Evolutionary conservation across 495 filamentous ascomycete genomes (phyloP).

Genomic region (Neurospora sp.): DNA sequence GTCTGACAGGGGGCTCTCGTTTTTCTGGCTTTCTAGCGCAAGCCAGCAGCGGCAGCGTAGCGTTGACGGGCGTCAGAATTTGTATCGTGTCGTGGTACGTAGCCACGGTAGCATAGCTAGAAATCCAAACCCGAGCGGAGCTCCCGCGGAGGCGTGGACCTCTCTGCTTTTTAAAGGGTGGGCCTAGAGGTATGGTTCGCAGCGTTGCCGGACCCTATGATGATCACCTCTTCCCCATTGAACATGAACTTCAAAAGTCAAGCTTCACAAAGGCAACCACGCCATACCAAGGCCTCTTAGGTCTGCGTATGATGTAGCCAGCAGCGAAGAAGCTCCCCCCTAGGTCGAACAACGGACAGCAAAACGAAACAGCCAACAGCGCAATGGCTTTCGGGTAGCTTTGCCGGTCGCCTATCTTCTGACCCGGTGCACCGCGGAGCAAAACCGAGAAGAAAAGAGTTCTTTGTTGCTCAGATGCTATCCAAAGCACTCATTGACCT

Average conservation of each 20-base stretch:
- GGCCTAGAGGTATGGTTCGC: background rate
- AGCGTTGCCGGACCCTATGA: background rate
- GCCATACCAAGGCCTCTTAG: background rate
- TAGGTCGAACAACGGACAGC: background rate
- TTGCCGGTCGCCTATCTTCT: background rate
- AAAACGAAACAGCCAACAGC: background rate
- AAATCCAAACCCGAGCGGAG: background rate
- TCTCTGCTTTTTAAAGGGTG: background rate
- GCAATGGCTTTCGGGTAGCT: background rate
- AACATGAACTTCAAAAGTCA: background rate
- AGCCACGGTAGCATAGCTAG: background rate
- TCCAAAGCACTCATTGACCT: background rate
- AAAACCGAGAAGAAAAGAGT: background rate
- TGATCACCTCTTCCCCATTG: background rate
- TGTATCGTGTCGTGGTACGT: background rate
- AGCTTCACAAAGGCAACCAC: background rate
- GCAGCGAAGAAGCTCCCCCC: background rate
- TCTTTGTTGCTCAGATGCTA: background rate
- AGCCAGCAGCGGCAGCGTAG: background rate
- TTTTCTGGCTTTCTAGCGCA: background rate
- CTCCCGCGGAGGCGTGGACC: background rate
- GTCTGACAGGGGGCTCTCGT: background rate
- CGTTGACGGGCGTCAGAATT: background rate
- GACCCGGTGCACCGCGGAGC: background rate
- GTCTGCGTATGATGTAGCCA: background rate